phyloP scores from a whole-genome alignment of 352 stramenopile species.

The Pythium sp. region DNA sequence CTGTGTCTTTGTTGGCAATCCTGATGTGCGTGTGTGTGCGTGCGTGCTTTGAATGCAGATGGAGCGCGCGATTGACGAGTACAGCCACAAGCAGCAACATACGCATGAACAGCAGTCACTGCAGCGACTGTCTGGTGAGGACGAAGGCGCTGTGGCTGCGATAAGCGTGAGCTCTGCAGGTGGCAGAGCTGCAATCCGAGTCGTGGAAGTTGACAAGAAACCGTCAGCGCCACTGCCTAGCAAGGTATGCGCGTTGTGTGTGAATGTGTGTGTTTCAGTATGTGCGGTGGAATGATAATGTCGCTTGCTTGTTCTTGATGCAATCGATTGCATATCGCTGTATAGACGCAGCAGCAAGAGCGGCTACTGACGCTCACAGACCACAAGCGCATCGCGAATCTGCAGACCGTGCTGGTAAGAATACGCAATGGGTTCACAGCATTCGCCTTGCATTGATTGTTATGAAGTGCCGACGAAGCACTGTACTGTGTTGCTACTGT shows the following conservation, averaged over 20 bases:
- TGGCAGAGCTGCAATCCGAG: background rate
- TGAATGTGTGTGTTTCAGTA: background rate
- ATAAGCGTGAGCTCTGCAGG: background rate
- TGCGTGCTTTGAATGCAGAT: constrained; percentile 22
- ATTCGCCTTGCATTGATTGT: background rate
- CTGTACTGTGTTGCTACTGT: background rate
- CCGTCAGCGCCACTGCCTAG: background rate
- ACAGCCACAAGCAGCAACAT: background rate
- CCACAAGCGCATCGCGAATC: constrained; percentile 58
- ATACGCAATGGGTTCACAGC: too few relatives aligned
- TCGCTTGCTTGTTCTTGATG: background rate
- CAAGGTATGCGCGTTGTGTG: constrained; percentile 1
- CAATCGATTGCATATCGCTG: background rate
- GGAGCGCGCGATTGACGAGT: constrained; percentile 33
- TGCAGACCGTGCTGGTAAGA: constrained; percentile 37
- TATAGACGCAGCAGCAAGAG: constrained; percentile 3
- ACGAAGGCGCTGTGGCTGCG: background rate
- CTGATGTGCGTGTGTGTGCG: background rate
- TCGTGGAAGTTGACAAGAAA: background rate
- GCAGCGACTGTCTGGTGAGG: constrained; percentile 15
- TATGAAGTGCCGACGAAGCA: background rate
- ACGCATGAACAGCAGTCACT: constrained; percentile 3
- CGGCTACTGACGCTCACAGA: constrained; percentile 43
- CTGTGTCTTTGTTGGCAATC: background rate
- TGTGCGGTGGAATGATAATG: background rate